Evolutionary conservation across 2,329 filamentous ascomycete species (phyloP).

Genomic region (Fusarium longipes): DNA sequence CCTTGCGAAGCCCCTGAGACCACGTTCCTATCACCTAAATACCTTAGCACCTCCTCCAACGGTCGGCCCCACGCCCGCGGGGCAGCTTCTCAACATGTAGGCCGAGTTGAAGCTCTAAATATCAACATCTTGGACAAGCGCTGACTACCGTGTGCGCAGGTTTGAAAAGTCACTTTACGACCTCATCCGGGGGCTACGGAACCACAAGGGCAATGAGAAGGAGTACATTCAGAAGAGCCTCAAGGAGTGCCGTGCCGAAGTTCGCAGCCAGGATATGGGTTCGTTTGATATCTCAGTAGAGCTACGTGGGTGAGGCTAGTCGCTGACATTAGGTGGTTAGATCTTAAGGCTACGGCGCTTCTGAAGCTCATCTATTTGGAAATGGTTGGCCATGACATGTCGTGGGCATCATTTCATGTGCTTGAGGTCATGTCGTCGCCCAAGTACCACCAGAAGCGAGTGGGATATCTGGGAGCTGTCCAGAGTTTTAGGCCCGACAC

Average conservation of each 20-base stretch:
- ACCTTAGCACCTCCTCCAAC: conserved; percentile 26
- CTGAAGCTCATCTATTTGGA: conserved; percentile 97
- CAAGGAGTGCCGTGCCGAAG: conserved; percentile 94
- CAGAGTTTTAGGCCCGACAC: conserved; percentile 97
- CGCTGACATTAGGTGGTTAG: conserved; percentile 56
- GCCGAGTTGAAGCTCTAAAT: conserved; percentile 22
- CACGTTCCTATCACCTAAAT: conserved; percentile 26
- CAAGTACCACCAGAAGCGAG: conserved; percentile 94
- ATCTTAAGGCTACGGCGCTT: conserved; percentile 95
- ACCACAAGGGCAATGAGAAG: conserved; percentile 94
- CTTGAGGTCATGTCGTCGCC: conserved; percentile 98
- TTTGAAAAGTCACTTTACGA: conserved; percentile 99
- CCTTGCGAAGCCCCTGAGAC: conserved; percentile 37
- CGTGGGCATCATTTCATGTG: conserved; percentile 98
- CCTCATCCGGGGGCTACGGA: conserved; percentile 94
- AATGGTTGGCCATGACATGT: conserved; percentile 99
- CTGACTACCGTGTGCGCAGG: conserved; percentile 64
- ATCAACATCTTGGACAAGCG: conserved; percentile 1
- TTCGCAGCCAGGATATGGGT: conserved; percentile 94
- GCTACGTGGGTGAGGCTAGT: not conserved
- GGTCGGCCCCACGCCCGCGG: conserved; percentile 47
- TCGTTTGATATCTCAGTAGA: conserved; percentile 48
- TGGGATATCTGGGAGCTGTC: conserved; percentile 93
- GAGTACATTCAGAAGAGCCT: conserved; percentile 94
- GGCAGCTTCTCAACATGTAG: conserved; percentile 48